Conservation (phyloP, 139 green algal genomes). For the Protoeuglena noctilucae region DNA sequence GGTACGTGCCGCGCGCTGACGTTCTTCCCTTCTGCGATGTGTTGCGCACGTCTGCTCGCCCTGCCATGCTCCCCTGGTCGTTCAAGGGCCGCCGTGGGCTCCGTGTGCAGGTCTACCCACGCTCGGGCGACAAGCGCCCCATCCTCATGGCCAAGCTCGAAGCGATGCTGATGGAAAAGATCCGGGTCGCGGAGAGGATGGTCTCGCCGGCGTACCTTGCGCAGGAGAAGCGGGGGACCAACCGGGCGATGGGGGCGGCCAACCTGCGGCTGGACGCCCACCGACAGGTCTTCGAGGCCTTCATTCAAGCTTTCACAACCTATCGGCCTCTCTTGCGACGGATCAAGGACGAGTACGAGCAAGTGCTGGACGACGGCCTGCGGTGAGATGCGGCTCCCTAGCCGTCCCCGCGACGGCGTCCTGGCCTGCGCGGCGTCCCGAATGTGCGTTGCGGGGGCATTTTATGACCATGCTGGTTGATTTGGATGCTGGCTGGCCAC, state of each 20-base stretch:
- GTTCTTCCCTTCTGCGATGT: too few species aligned
- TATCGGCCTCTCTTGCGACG: background rate
- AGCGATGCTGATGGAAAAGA: background rate
- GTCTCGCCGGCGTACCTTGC: background rate
- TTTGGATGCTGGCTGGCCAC: too few species aligned
- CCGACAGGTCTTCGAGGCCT: background rate
- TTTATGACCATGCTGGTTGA: too few species aligned
- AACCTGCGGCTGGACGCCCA: background rate
- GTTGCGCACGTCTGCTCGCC: too few species aligned
- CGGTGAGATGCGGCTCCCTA: too few species aligned
- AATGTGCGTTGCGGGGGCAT: too few species aligned
- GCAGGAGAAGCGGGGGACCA: background rate
- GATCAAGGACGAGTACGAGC: background rate
- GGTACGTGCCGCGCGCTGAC: too few species aligned
- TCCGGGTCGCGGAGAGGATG: background rate
- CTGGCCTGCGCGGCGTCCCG: too few species aligned
- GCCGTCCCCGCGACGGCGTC: too few species aligned
- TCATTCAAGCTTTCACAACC: constrained; percentile 1
- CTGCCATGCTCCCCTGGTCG: too few species aligned
- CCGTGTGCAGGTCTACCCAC: too few species aligned
- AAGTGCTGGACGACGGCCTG: background rate
- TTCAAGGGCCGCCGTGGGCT: too few species aligned
- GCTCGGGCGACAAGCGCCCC: background rate
- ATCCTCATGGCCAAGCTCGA: background rate
- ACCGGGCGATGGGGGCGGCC: background rate